Evolutionary conservation across 768 basidiomycete species (phyloP).

Genomic region (Russula ochroleuca): DNA sequence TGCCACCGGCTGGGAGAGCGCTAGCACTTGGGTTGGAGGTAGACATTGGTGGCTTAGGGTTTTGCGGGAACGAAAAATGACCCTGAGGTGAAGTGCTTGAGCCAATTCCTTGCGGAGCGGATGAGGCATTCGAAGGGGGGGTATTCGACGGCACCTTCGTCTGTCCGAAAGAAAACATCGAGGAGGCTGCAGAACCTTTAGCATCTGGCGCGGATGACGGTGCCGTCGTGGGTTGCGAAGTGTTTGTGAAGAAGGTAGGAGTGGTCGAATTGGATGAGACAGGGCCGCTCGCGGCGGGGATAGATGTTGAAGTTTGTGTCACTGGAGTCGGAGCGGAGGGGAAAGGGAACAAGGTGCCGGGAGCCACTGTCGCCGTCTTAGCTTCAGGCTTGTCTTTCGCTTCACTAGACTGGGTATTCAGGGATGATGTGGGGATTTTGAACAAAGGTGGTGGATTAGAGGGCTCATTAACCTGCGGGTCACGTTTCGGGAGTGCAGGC

Average conservation of each 20-base stretch:
- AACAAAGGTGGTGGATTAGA: slow-evolving; percentile 7
- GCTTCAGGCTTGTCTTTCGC: slow-evolving; percentile 14
- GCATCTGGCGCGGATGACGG: neutral
- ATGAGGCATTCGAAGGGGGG: slow-evolving; percentile 22
- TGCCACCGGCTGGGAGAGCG: slow-evolving; percentile 12
- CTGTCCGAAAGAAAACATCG: slow-evolving; percentile 11
- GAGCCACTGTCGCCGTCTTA: neutral
- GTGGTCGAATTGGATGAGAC: slow-evolving; percentile 21
- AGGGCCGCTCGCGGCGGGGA: slow-evolving; percentile 17
- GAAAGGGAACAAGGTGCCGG: slow-evolving; percentile 21
- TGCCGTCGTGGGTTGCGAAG: slow-evolving; percentile 1
- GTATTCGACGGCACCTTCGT: slow-evolving; percentile 16
- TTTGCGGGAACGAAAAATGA: slow-evolving; percentile 11
- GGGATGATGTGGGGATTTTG: slow-evolving; percentile 10
- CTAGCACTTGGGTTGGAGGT: slow-evolving; percentile 8
- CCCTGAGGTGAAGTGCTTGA: neutral
- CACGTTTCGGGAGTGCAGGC: neutral
- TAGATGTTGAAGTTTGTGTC: neutral
- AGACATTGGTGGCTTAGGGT: slow-evolving; percentile 1
- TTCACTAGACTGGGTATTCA: neutral
- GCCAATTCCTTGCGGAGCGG: slow-evolving; percentile 9
- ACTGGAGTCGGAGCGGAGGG: slow-evolving; percentile 6
- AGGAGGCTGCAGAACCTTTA: slow-evolving; percentile 3
- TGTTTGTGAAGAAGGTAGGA: slow-evolving; percentile 34
- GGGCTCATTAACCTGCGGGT: neutral